phyloP scores from a whole-genome alignment of 257 asterid genomes.

The Linderniella brevidens region DNA sequence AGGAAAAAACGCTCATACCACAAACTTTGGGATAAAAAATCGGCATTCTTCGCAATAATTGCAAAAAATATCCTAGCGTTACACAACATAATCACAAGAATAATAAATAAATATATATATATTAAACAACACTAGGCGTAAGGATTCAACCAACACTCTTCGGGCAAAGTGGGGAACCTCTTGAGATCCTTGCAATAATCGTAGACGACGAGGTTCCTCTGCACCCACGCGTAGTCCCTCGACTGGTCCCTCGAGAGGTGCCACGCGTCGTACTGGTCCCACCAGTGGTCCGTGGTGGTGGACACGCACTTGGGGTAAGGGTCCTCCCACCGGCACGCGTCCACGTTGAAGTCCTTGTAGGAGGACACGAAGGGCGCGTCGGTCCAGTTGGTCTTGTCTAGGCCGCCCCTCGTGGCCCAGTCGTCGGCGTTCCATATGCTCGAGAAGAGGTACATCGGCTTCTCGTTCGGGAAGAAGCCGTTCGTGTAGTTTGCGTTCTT shows the following conservation, averaged over 20 bases:
- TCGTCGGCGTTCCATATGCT: constrained; percentile 98
- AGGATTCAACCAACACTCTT: constrained; percentile 74
- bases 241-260: constrained; percentile 49
- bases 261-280: constrained; percentile 89
- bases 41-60: no score
- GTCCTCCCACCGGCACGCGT: constrained; percentile 80
- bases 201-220: constrained; percentile 72
- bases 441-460: constrained; percentile 86
- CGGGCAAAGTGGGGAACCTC: constrained; percentile 48
- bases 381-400: constrained; percentile 89
- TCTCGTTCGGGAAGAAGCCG: constrained; percentile 66
- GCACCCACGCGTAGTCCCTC: constrained; percentile 71
- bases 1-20: no score
- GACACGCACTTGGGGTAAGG: constrained; percentile 78
- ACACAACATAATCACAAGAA: no score
- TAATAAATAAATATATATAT: no score
- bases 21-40: no score
- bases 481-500: constrained; percentile 83
- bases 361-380: constrained; percentile 82
- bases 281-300: constrained; percentile 69
- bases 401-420: constrained; percentile 95
- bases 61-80: no score
- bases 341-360: constrained; percentile 55
- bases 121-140: constrained; percentile 21
- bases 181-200: constrained; percentile 63